Percentiles rank a stretch among this genome's conserved stretches.
These are phyloP conservation scores for Geotrichum fermentans DNA, from an alignment of 1,139 yeast species.

Conservation along the genomic window DNA sequence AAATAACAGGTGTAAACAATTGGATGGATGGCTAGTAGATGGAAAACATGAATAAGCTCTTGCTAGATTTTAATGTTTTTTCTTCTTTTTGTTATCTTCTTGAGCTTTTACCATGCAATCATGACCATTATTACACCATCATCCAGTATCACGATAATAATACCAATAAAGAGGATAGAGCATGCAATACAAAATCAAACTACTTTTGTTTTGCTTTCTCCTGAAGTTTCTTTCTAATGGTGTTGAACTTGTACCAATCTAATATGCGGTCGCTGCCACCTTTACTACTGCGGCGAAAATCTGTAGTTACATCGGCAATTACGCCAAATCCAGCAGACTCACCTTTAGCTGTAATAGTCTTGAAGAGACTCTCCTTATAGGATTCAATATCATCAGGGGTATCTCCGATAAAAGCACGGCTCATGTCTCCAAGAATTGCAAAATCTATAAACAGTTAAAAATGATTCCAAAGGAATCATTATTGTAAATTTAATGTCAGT, in stretches of 20 bases:
- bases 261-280: slow-evolving; percentile 20
- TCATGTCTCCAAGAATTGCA: slow-evolving; percentile 23
- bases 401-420: slow-evolving; percentile 28
- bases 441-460: slow-evolving; percentile 21
- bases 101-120: too few relatives aligned
- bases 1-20: too few relatives aligned
- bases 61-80: too few relatives aligned
- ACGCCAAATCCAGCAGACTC: slow-evolving; percentile 18
- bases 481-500: too few relatives aligned
- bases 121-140: too few relatives aligned
- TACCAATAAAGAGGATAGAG: too few relatives aligned
- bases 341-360: slow-evolving; percentile 15
- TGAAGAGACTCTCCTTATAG: slow-evolving; percentile 24
- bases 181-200: too few relatives aligned
- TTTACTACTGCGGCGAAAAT: slow-evolving; percentile 17
- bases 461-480: background rate
- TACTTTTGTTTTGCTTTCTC: slow-evolving; percentile 3
- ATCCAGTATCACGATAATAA: too few relatives aligned
- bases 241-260: slow-evolving; percentile 26
- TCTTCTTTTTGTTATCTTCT: too few relatives aligned
- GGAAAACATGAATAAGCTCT: too few relatives aligned
- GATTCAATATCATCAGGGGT: slow-evolving; percentile 25
- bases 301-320: slow-evolving; percentile 17
- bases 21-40: too few relatives aligned
- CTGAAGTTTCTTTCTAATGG: slow-evolving; percentile 13